These are phyloP conservation scores for Thermothelomyces thermophilus DNA, from an alignment of 2,329 filamentous ascomycete genomes.

Conservation along the genomic window DNA sequence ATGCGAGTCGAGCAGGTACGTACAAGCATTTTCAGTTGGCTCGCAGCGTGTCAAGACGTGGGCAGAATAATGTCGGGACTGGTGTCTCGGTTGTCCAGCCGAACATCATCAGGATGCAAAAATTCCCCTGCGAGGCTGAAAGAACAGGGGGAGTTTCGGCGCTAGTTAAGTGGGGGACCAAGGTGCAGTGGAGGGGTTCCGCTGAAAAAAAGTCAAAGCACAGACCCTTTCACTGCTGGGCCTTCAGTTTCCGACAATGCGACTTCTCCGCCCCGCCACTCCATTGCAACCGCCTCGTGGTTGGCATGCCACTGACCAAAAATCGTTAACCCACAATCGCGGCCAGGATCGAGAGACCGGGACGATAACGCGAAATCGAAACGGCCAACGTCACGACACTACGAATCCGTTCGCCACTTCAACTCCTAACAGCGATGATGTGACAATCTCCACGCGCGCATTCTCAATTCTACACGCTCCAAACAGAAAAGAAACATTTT, in stretches of 20 bases:
- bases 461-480: constrained; percentile 9
- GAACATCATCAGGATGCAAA: neutral
- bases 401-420: constrained; percentile 12
- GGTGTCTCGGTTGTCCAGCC: neutral
- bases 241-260: neutral
- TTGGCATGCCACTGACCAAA: constrained; percentile 9
- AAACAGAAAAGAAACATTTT: neutral
- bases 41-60: neutral
- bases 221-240: neutral
- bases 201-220: constrained; percentile 12
- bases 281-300: constrained; percentile 9
- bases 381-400: neutral
- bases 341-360: neutral
- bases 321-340: constrained; percentile 19
- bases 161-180: constrained; percentile 10
- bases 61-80: too few species aligned
- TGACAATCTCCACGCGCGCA: constrained; percentile 19
- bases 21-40: constrained; percentile 25
- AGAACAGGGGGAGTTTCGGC: constrained; percentile 2
- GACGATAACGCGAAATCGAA: neutral
- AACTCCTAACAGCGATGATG: constrained; percentile 22
- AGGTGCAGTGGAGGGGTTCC: neutral
- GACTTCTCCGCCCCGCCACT: constrained; percentile 22
- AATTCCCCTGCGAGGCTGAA: constrained; percentile 15
- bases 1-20: neutral